These are phyloP conservation scores for Pulicaria dysenterica DNA, from an alignment of 129 eudicot species.

Conservation along the genomic window DNA sequence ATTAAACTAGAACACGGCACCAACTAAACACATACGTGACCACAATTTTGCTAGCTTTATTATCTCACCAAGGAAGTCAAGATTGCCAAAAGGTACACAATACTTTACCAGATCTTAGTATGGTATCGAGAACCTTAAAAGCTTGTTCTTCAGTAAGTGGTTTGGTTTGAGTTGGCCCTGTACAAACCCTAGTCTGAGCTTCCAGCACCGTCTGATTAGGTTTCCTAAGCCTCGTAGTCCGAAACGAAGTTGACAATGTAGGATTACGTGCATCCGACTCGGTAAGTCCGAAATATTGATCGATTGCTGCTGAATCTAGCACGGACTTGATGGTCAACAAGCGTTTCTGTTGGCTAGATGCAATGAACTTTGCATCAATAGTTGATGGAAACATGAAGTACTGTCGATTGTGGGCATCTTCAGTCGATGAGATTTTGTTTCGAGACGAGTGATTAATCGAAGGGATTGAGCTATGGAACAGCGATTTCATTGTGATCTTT, in stretches of 20 bases:
- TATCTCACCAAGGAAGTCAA: not conserved
- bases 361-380: slow-evolving; percentile 2
- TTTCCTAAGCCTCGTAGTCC: slow-evolving; percentile 41
- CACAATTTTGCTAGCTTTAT: slow-evolving; percentile 6
- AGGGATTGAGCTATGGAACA: slow-evolving; percentile 41
- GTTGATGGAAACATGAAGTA: slow-evolving; percentile 23
- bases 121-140: slow-evolving; percentile 79
- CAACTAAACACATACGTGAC: not conserved
- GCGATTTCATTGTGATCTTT: slow-evolving; percentile 52
- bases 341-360: slow-evolving; percentile 23
- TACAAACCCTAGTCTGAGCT: slow-evolving; percentile 93
- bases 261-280: slow-evolving; percentile 64
- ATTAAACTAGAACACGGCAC: not conserved
- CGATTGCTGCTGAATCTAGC: slow-evolving; percentile 47
- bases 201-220: slow-evolving; percentile 91
- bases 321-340: slow-evolving; percentile 40
- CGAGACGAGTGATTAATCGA: slow-evolving; percentile 16
- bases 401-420: slow-evolving; percentile 21
- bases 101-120: slow-evolving; percentile 72
- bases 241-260: slow-evolving; percentile 66
- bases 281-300: slow-evolving; percentile 40
- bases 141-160: slow-evolving; percentile 93
- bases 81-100: not conserved
- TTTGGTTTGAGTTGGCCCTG: slow-evolving; percentile 94
- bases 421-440: slow-evolving; percentile 29